A percentile compares a stretch with the other conserved stretches of the same genome.
Evolutionary conservation across 352 stramenopile genomes (phyloP).

Genomic region (Pythium volutum): DNA sequence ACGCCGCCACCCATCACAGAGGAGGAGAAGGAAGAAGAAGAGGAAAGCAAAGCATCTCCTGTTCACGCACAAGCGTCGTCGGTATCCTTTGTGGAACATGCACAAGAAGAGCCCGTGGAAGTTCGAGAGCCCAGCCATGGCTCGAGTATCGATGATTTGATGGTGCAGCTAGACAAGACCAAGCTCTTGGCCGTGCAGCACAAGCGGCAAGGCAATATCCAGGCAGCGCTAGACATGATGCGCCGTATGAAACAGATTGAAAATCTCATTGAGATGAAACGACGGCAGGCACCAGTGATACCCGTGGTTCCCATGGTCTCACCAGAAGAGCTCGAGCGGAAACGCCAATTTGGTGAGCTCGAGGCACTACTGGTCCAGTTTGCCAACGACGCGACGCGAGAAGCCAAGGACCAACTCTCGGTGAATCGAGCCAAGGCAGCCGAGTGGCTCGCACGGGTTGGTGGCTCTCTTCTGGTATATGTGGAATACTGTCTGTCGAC

Average conservation of each 20-base stretch:
- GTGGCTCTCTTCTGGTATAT: background rate
- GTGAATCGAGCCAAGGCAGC: constrained; percentile 47
- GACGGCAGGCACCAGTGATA: constrained; percentile 13
- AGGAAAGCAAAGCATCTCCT: background rate
- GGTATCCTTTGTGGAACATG: background rate
- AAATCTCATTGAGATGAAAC: constrained; percentile 49
- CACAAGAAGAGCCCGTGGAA: background rate
- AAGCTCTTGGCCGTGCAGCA: constrained; percentile 44
- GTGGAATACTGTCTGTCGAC: background rate
- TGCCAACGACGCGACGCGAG: constrained; percentile 45
- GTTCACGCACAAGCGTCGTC: background rate
- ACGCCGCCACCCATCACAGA: background rate
- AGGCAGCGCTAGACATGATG: constrained; percentile 61
- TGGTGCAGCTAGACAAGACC: constrained; percentile 39
- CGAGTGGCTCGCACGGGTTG: constrained; percentile 57
- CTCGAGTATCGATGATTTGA: constrained; percentile 30
- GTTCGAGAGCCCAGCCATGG: background rate
- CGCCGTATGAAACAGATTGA: constrained; percentile 73
- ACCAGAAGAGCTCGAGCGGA: constrained; percentile 18
- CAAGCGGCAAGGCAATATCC: constrained; percentile 57
- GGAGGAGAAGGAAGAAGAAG: background rate
- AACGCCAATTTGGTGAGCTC: constrained; percentile 49
- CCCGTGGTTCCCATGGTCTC: background rate
- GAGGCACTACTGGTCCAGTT: constrained; percentile 66
- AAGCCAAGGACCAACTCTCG: constrained; percentile 51